phyloP scores from a whole-genome alignment of 495 filamentous ascomycete genomes.

The Tuber indicum region DNA sequence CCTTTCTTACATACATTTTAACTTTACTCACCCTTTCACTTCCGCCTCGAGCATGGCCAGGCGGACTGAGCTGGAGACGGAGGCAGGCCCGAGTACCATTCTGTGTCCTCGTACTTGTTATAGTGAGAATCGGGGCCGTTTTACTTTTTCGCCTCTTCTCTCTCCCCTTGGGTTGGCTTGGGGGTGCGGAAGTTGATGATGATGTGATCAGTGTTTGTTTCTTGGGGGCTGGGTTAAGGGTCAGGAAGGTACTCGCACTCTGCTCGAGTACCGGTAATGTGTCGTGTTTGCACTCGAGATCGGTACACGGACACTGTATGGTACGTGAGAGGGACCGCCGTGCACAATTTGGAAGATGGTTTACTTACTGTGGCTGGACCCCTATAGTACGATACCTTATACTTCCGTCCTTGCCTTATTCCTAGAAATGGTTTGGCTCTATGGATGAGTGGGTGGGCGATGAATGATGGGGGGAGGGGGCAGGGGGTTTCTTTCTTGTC shows the following conservation, averaged over 20 bases:
- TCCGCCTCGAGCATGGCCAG: background rate
- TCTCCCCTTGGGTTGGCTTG: background rate
- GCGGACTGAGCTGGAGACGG: background rate
- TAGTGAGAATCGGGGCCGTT: background rate
- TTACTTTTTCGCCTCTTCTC: background rate
- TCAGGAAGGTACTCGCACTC: background rate
- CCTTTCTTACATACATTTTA: background rate
- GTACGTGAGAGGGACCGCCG: background rate
- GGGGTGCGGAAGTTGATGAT: background rate
- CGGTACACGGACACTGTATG: background rate
- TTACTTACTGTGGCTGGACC: background rate
- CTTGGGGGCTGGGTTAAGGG: background rate
- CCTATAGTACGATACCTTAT: background rate
- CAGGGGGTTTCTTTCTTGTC: background rate
- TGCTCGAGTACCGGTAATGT: background rate
- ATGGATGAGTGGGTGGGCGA: background rate
- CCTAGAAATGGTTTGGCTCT: background rate
- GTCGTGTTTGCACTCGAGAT: background rate
- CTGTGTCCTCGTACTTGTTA: background rate
- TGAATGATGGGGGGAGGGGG: background rate
- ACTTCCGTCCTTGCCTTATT: background rate
- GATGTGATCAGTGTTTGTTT: background rate
- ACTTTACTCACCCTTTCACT: background rate
- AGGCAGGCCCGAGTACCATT: background rate
- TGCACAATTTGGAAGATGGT: background rate